A percentile compares a stretch with the other conserved stretches of the same genome.
Conservation (phyloP, 2,329 filamentous ascomycete genomes). For the Eutypa lata region DNA sequence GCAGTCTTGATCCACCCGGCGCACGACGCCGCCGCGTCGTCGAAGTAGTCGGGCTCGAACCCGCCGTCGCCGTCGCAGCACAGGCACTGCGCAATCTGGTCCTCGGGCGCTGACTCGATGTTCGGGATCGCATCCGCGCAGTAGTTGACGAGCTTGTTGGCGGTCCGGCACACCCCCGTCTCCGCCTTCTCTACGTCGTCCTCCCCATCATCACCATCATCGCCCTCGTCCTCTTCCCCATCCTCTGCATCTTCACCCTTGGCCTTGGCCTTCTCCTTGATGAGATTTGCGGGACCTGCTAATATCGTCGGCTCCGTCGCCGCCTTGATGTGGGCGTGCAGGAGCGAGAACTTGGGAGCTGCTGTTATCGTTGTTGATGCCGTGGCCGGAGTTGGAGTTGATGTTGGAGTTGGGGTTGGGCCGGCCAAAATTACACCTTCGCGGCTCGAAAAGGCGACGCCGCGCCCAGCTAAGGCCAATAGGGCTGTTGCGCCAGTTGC, state of each 20-base stretch:
- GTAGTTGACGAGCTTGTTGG: not conserved
- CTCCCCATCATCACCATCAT: not conserved
- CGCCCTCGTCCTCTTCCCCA: not conserved
- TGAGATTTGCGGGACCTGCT: not conserved
- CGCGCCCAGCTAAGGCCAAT: not conserved
- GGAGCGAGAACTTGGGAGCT: not conserved
- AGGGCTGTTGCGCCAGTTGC: not conserved
- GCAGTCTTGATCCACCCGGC: constrained; percentile 1
- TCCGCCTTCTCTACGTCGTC: not conserved
- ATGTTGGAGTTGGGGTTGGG: no score
- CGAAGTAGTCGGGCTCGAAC: constrained; percentile 4
- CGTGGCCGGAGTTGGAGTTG: no score
- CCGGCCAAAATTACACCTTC: no score
- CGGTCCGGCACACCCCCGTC: not conserved
- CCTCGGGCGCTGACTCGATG: constrained; percentile 2
- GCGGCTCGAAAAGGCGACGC: not conserved
- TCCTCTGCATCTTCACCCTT: no score
- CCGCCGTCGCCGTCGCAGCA: constrained; percentile 6
- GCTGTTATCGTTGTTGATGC: no score
- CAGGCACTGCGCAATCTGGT: constrained; percentile 5
- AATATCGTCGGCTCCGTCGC: not conserved
- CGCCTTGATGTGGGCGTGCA: not conserved
- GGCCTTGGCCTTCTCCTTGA: no score
- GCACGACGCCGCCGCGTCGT: constrained; percentile 5
- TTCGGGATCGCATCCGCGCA: constrained; percentile 3